A percentile compares a stretch with the other conserved stretches of the same genome.
Conservation (phyloP, 1,139 yeast genomes). For the Debaryomyces singareniensis region DNA sequence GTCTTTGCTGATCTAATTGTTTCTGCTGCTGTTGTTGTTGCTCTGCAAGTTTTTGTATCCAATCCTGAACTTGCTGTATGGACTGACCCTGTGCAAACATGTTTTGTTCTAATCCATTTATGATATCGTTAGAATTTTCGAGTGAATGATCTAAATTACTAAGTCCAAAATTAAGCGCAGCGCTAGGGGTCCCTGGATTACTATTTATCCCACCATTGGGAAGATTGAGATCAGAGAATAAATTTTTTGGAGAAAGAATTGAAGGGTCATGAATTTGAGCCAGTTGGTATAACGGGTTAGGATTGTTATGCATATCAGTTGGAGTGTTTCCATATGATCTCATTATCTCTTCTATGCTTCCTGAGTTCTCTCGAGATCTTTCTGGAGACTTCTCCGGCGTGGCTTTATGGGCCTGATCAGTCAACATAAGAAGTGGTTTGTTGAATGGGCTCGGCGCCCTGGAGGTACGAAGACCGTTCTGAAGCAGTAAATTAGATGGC, state of each 20-base stretch:
- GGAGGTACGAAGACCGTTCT: constrained; percentile 3
- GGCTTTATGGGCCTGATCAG: constrained; percentile 29
- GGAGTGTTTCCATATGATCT: constrained; percentile 24
- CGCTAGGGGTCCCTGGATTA: constrained; percentile 8
- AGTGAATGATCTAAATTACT: constrained; percentile 3
- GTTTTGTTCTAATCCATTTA: constrained; percentile 37
- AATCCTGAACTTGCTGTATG: constrained; percentile 53
- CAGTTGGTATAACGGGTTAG: constrained; percentile 28
- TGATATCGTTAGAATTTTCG: constrained; percentile 12
- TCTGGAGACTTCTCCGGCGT: constrained; percentile 8
- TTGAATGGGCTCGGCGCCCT: constrained; percentile 17
- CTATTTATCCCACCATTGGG: constrained; percentile 9
- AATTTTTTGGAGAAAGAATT: constrained; percentile 24
- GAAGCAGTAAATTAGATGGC: constrained; percentile 6
- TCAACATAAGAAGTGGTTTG: constrained; percentile 38
- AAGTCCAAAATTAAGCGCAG: constrained; percentile 2
- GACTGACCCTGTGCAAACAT: constrained; percentile 48
- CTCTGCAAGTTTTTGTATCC: constrained; percentile 42
- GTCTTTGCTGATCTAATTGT: constrained; percentile 16
- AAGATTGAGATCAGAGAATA: constrained; percentile 25
- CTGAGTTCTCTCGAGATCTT: constrained; percentile 7
- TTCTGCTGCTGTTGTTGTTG: constrained; percentile 31
- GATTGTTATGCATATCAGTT: constrained; percentile 11
- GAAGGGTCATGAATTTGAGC: constrained; percentile 19
- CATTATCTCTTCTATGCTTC: constrained; percentile 33